A percentile compares a stretch with the other conserved stretches of the same genome.
Conservation (phyloP, 1,139 yeast genomes). For the Candida pseudoviswanathii region DNA sequence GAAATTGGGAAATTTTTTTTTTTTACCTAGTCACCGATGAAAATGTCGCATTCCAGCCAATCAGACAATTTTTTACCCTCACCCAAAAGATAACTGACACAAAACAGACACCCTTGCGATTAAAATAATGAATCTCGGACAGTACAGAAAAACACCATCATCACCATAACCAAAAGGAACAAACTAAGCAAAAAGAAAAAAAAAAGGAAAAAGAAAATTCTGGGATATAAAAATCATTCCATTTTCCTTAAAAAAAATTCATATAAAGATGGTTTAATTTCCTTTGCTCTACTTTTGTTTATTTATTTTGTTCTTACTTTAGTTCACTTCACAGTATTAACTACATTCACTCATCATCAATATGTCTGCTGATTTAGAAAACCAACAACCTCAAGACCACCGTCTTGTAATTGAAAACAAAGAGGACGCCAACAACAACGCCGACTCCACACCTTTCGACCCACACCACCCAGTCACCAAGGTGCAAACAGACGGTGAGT, state of each 20-base stretch:
- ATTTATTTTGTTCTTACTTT: background rate
- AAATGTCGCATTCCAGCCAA: background rate
- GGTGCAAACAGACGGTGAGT: constrained; percentile 50
- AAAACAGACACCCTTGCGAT: too few relatives aligned
- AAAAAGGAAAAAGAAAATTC: background rate
- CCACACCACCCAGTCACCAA: constrained; percentile 25
- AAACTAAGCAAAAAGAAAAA: background rate
- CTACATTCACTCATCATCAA: background rate
- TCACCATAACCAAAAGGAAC: background rate
- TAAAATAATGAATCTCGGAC: too few relatives aligned
- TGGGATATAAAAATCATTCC: constrained; percentile 6
- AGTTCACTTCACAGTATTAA: background rate
- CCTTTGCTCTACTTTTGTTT: background rate
- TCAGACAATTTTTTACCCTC: background rate
- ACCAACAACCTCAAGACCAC: constrained; percentile 30
- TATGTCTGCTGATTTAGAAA: constrained; percentile 32
- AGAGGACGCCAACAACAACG: background rate
- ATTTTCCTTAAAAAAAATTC: constrained; percentile 1
- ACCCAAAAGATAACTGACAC: background rate
- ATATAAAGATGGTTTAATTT: background rate
- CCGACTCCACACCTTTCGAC: constrained; percentile 14
- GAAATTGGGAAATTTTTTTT: background rate
- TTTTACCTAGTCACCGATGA: too few relatives aligned
- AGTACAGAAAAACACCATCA: background rate
- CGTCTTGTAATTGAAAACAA: constrained; percentile 18